Evolutionary conservation across 176 grass and related monocot genomes (phyloP).

Genomic region (Juncus inflexus): DNA sequence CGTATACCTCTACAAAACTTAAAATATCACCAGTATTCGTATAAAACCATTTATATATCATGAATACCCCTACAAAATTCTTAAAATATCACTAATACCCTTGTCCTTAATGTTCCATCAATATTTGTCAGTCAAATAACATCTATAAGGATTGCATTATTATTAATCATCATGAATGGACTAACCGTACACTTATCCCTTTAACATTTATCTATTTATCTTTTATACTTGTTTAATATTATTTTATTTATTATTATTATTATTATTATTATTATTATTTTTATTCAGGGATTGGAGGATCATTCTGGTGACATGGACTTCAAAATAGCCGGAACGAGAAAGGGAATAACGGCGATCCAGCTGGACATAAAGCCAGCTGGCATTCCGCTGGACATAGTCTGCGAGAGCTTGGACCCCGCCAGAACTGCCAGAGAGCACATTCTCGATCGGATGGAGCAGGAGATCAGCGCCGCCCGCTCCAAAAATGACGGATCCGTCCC

Average conservation of each 20-base stretch:
- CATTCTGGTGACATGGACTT: slow-evolving; percentile 98
- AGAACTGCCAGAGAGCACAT: slow-evolving; percentile 74
- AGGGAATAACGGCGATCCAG: slow-evolving; percentile 93
- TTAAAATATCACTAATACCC: too few species aligned
- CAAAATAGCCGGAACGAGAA: slow-evolving; percentile 97
- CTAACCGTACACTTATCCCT: too few species aligned
- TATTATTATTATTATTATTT: slow-evolving; percentile 19
- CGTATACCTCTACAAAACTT: too few species aligned
- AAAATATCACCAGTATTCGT: too few species aligned
- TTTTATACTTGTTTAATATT: too few species aligned
- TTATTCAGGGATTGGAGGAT: slow-evolving; percentile 89
- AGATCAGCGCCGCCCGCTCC: slow-evolving; percentile 73
- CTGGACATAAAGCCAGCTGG: slow-evolving; percentile 99
- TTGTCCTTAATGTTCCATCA: too few species aligned
- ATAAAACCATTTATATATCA: too few species aligned
- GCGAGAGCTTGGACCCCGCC: slow-evolving; percentile 88
- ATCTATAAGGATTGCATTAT: too few species aligned
- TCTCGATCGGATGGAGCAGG: slow-evolving; percentile 81
- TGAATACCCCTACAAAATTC: too few species aligned
- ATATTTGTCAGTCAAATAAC: too few species aligned
- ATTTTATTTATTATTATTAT: neutral
- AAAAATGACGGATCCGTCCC: slow-evolving; percentile 67
- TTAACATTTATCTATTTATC: too few species aligned
- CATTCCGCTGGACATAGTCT: slow-evolving; percentile 94
- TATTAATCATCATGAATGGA: too few species aligned